phyloP scores from a whole-genome alignment of 257 asterid genomes.

The Solanum pimpinellifolium region DNA sequence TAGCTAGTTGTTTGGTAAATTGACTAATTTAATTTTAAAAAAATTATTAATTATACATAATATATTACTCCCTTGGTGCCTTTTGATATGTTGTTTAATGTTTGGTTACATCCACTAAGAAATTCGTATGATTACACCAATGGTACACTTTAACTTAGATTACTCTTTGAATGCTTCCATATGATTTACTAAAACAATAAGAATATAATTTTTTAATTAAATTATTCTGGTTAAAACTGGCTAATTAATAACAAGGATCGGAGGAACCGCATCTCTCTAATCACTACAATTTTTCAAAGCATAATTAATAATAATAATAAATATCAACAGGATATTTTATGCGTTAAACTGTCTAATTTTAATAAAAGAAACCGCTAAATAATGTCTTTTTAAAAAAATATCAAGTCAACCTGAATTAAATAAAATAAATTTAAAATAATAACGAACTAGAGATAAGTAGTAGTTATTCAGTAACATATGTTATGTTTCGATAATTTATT shows the following conservation, averaged over 20 bases:
- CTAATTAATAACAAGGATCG: neutral
- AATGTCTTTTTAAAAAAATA: neutral
- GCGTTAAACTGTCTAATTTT: rapidly evolving
- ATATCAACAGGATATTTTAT: rapidly evolving
- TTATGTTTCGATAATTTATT: neutral
- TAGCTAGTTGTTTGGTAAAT: neutral
- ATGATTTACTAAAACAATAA: neutral
- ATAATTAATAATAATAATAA: neutral
- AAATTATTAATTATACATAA: neutral
- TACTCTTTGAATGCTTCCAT: neutral
- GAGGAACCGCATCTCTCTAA: neutral
- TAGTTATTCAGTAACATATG: neutral
- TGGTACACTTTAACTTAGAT: neutral
- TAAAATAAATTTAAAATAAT: neutral
- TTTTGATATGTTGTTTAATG: neutral
- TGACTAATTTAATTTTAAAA: neutral
- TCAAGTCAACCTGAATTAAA: neutral
- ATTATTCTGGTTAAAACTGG: neutral
- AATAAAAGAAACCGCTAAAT: rapidly evolving
- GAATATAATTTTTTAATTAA: neutral
- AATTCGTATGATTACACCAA: neutral
- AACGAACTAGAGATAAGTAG: neutral
- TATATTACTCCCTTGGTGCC: neutral
- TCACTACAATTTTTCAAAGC: neutral
- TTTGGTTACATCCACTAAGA: neutral